Base-by-base conservation (phyloP, 495 filamentous ascomycete species). In the Elasticomyces elasticus region DNA sequence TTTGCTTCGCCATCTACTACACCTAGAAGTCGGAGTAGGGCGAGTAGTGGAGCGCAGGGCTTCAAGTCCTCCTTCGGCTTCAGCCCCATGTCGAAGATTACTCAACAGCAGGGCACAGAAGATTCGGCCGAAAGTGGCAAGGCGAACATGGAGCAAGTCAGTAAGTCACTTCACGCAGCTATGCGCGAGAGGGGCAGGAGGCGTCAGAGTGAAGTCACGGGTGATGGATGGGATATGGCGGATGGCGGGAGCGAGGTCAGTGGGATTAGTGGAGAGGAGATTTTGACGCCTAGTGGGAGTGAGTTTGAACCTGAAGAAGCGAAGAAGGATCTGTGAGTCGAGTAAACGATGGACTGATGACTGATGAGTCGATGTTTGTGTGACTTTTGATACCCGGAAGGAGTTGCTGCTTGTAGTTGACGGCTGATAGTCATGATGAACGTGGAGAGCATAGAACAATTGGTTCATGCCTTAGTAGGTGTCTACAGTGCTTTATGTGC, bases 1-100 rank as follows among this genome's bases (percentile, higher is more conserved):
- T 98, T 96, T 63, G 86, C 91, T 1, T 89, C 85, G 26, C 75
- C 87, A 27, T 91, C 91, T 5, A 77, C 81, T 1, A 87, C 80
- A 54, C 82, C 86, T 40, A 83, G 72, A 37, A 72, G 83, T 15
- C 84, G 79, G 59, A 73, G 85, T 35, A 69, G 71, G 0, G 74
- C 12, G 13, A 30, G 25, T 25, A 11, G 2, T 13, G 11, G 26
- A n/a, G n/a, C 11, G 75, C 71, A 2, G 82, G 79, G 0, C 83
- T 89, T 59, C 76, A 79, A 4, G 68, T 94, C 17, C 81, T 81
- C 10, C 11, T 49, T 51, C 57, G 76, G 75, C 1, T 82, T 95
- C 53, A 95, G 86, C 56, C 74, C 79, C 9, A 65, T 95, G 24
- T 81, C 84, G 11, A 49, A 25, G n/a, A 23, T 6, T 30, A n/a